Evolutionary conservation across 1,139 yeast species (phyloP).

Genomic region (Yamadazyma triangularis): DNA sequence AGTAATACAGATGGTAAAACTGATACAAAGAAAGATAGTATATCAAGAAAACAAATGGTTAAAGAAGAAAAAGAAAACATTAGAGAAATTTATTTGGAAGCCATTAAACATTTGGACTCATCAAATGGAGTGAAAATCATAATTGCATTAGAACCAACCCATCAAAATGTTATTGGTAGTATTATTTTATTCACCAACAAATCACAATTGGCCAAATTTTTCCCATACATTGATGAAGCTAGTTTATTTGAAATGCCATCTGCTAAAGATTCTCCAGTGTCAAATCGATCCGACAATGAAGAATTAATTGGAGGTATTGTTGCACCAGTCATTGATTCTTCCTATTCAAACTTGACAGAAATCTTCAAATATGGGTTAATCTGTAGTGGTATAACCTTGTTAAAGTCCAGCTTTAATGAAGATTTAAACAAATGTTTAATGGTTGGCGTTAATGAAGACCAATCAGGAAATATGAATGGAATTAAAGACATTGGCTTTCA

Average conservation of each 20-base stretch:
- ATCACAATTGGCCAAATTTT: slow-evolving; percentile 44
- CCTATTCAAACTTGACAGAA: slow-evolving; percentile 50
- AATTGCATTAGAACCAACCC: slow-evolving; percentile 54
- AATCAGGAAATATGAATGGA: slow-evolving; percentile 25
- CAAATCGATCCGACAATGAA: neutral
- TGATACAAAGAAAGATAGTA: too few relatives aligned
- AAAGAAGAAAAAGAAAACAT: slow-evolving; percentile 12
- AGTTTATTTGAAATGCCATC: slow-evolving; percentile 6
- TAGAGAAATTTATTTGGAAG: slow-evolving; percentile 20
- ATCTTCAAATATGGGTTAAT: slow-evolving; percentile 55
- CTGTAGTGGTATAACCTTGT: slow-evolving; percentile 54
- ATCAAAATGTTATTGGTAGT: slow-evolving; percentile 52
- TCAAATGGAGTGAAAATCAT: slow-evolving; percentile 42
- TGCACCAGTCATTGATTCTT: slow-evolving; percentile 54
- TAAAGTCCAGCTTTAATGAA: slow-evolving; percentile 32
- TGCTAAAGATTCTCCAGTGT: slow-evolving; percentile 4
- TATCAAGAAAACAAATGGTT: too few relatives aligned
- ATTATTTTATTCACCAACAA: slow-evolving; percentile 50
- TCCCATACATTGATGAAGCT: slow-evolving; percentile 47
- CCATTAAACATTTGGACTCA: slow-evolving; percentile 18
- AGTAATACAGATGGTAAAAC: slow-evolving; percentile 4
- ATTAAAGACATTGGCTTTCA: slow-evolving; percentile 41
- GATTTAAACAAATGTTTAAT: slow-evolving; percentile 33
- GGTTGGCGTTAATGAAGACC: slow-evolving; percentile 37
- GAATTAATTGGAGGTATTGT: slow-evolving; percentile 49